A percentile compares a stretch with the other conserved stretches of the same genome.
phyloP scores from a whole-genome alignment of 306 rosid species.

The Sechiopsis laciniata region DNA sequence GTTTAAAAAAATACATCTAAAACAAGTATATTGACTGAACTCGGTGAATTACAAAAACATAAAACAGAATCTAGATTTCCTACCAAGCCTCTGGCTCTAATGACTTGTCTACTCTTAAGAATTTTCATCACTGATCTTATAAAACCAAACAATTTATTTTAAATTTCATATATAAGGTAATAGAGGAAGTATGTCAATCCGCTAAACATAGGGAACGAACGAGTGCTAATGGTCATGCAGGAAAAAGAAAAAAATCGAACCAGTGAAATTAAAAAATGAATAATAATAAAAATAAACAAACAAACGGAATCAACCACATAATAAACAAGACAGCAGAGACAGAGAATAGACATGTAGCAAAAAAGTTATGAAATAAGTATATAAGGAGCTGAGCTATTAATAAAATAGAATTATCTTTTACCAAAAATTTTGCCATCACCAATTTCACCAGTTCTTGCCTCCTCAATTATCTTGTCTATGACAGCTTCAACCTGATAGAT shows the following conservation, averaged over 20 bases:
- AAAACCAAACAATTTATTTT: background rate
- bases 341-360: background rate
- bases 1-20: no score
- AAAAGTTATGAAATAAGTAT: slow-evolving; percentile 3
- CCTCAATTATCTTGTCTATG: slow-evolving; percentile 59
- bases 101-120: no score
- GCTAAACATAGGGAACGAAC: background rate
- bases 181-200: background rate
- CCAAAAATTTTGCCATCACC: slow-evolving; percentile 94
- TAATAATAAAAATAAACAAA: background rate
- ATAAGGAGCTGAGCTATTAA: slow-evolving; percentile 16
- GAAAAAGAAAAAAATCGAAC: background rate
- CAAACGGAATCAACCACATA: background rate
- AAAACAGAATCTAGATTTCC: no score
- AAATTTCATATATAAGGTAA: background rate
- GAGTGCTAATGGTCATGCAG: background rate
- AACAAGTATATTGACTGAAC: no score
- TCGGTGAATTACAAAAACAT: no score
- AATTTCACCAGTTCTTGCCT: slow-evolving; percentile 83
- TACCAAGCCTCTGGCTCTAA: no score
- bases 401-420: slow-evolving; percentile 32
- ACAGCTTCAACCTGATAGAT: slow-evolving; percentile 64
- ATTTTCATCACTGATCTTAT: background rate
- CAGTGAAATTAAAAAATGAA: background rate
- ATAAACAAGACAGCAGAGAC: slow-evolving; percentile 3